These are phyloP conservation scores for Yamadazyma membranifaciens DNA, from an alignment of 1,139 yeast genomes.

Conservation along the genomic window DNA sequence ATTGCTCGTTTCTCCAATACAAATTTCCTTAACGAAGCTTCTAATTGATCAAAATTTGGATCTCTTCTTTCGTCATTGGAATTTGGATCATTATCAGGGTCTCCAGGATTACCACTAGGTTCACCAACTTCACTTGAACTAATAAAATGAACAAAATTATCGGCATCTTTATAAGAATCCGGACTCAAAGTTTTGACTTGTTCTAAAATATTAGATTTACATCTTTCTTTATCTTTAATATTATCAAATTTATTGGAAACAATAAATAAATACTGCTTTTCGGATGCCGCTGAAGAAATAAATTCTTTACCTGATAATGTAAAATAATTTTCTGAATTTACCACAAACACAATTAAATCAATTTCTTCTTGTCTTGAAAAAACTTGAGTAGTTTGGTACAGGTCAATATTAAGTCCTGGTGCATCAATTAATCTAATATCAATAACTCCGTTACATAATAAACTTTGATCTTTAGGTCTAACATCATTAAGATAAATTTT, in stretches of 20 bases:
- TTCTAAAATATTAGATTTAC: slow-evolving; percentile 72
- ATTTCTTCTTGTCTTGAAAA: slow-evolving; percentile 97
- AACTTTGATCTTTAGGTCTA: slow-evolving; percentile 66
- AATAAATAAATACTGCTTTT: slow-evolving; percentile 87
- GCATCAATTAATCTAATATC: slow-evolving; percentile 94
- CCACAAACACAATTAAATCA: slow-evolving; percentile 94
- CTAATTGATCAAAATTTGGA: slow-evolving; percentile 81
- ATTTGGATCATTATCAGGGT: slow-evolving; percentile 18
- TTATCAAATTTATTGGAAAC: slow-evolving; percentile 92
- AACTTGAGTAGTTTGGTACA: slow-evolving; percentile 91
- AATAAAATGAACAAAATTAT: slow-evolving; percentile 93
- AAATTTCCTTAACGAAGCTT: slow-evolving; percentile 80
- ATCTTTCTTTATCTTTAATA: slow-evolving; percentile 74
- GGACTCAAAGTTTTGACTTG: slow-evolving; percentile 91
- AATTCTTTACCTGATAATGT: slow-evolving; percentile 94
- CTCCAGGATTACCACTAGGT: slow-evolving; percentile 24
- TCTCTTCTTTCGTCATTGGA: slow-evolving; percentile 32
- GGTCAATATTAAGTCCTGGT: slow-evolving; percentile 93
- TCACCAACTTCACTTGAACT: slow-evolving; percentile 54
- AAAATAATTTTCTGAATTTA: slow-evolving; percentile 93
- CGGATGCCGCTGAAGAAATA: slow-evolving; percentile 86
- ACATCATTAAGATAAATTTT: slow-evolving; percentile 81
- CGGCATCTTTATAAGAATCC: slow-evolving; percentile 81
- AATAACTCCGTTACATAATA: slow-evolving; percentile 85
- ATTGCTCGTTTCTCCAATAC: slow-evolving; percentile 85